Percentiles rank a stretch among this genome's conserved stretches.
Conservation (phyloP, 495 filamentous ascomycete genomes). For the Amniculicola lignicola region DNA sequence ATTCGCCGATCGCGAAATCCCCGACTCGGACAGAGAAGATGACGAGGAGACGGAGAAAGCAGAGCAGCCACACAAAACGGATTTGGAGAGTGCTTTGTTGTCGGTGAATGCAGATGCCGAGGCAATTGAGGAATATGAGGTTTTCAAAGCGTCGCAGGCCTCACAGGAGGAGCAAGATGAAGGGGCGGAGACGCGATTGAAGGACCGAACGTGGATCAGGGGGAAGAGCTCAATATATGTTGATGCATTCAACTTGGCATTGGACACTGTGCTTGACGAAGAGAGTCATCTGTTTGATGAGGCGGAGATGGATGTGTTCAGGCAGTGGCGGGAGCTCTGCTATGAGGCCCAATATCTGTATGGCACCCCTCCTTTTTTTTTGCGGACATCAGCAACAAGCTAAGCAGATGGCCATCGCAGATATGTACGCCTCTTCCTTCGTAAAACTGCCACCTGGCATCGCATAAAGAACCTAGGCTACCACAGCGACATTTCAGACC, state of each 20-base stretch:
- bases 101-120: constrained; percentile 62
- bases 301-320: constrained; percentile 74
- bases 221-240: constrained; percentile 89
- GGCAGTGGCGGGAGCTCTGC: constrained; percentile 64
- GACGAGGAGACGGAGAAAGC: constrained; percentile 28
- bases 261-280: constrained; percentile 86
- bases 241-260: constrained; percentile 91
- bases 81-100: constrained; percentile 74
- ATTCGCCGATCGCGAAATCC: constrained; percentile 20
- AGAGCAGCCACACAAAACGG: constrained; percentile 53
- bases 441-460: constrained; percentile 94
- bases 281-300: constrained; percentile 84
- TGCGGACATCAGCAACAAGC: no score
- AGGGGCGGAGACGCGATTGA: constrained; percentile 49
- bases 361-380: constrained; percentile 36
- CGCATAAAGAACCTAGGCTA: constrained; percentile 73
- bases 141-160: constrained; percentile 48
- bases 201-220: constrained; percentile 56
- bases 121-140: constrained; percentile 79
- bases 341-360: constrained; percentile 94
- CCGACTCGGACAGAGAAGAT: constrained; percentile 40
- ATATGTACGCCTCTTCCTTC: constrained; percentile 90
- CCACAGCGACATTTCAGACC: constrained; percentile 76
- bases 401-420: no score
- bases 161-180: constrained; percentile 38